phyloP scores from a whole-genome alignment of 257 asterid genomes.

The Lavandula angustifolia region DNA sequence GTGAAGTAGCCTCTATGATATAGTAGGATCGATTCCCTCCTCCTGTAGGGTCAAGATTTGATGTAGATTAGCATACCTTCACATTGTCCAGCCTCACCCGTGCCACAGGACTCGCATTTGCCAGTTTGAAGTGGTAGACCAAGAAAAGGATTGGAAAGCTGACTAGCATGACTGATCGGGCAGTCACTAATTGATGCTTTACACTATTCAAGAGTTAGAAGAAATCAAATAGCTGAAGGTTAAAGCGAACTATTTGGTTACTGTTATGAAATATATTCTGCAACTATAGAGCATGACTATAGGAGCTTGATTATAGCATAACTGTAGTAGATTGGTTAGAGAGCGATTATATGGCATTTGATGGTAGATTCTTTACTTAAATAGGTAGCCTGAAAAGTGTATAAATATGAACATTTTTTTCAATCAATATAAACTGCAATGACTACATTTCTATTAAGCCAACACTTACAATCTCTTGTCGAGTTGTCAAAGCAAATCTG shows the following conservation, averaged over 20 bases:
- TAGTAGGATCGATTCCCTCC: not conserved
- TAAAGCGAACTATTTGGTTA: conserved; percentile 31
- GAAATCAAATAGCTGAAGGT: conserved; percentile 22
- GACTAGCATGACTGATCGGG: conserved; percentile 87
- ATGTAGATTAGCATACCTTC: conserved; percentile 61
- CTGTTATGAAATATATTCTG: not conserved
- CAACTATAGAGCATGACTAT: not conserved
- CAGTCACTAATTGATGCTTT: conserved; percentile 84
- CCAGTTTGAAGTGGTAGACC: conserved; percentile 94
- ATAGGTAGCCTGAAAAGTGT: no score
- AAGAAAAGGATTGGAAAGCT: conserved; percentile 88
- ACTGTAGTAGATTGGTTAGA: not conserved
- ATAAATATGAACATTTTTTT: no score
- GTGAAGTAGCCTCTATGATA: conserved; percentile 8
- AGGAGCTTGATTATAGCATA: not conserved
- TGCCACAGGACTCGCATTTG: conserved; percentile 92
- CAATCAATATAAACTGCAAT: no score
- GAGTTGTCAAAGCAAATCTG: conserved; percentile 73
- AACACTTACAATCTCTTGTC: conserved; percentile 71
- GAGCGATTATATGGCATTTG: no score
- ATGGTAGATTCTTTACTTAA: not conserved
- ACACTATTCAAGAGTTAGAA: conserved; percentile 48
- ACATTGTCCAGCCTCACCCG: conserved; percentile 93
- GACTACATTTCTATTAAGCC: not conserved
- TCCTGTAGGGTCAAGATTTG: conserved; percentile 20